Evolutionary conservation across 805 yeast species (phyloP).

Genomic region (Metschnikowia shivogae): DNA sequence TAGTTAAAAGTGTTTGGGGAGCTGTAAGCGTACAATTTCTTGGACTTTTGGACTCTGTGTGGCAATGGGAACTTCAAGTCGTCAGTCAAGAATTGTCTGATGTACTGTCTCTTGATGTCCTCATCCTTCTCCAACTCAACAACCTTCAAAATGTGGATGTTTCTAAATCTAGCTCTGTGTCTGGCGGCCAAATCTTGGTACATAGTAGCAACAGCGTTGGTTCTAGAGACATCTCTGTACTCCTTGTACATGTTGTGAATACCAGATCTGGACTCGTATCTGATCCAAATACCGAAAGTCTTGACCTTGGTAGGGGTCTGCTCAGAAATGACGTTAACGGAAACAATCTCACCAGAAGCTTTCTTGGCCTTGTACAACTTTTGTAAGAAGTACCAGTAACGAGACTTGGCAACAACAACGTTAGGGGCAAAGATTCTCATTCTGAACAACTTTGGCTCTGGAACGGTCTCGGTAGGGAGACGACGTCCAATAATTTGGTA

Average conservation of each 20-base stretch:
- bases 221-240: conserved; percentile 99
- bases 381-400: conserved; percentile 99
- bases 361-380: conserved; percentile 99
- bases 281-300: conserved; percentile 99
- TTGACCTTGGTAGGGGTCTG: conserved; percentile 98
- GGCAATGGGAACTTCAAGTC: conserved; percentile 99
- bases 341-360: conserved; percentile 98
- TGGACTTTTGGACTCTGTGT: conserved; percentile 94
- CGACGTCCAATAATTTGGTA: conserved; percentile 99
- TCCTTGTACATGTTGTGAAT: conserved; percentile 99
- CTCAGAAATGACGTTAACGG: conserved; percentile 88
- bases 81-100: conserved; percentile 92
- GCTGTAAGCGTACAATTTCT: conserved; percentile 82
- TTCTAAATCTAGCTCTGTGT: conserved; percentile 99
- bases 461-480: conserved; percentile 97
- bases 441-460: conserved; percentile 99
- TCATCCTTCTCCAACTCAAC: conserved; percentile 97
- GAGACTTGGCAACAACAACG: conserved; percentile 98
- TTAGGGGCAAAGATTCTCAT: conserved; percentile 99
- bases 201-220: conserved; percentile 96
- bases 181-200: conserved; percentile 99
- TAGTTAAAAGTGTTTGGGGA: conserved; percentile 98
- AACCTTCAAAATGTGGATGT: conserved; percentile 98
- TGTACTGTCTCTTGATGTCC: conserved; percentile 99
- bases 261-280: conserved; percentile 99